Conservation (phyloP, 169 alveolate species). For the Eimeria praecox region DNA sequence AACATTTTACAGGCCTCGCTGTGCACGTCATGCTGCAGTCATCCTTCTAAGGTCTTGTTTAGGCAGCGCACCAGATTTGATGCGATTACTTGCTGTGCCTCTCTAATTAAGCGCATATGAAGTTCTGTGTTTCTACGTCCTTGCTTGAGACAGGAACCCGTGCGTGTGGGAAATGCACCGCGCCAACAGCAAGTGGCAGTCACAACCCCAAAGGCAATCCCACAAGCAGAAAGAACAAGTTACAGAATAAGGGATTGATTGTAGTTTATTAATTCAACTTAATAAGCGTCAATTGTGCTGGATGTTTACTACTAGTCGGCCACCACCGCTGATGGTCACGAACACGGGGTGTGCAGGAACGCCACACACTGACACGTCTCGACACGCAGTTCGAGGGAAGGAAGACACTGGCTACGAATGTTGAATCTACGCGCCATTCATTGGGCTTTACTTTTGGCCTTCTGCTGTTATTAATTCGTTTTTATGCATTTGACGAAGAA, state of each 20-base stretch:
- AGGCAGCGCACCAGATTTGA: not conserved
- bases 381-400: not conserved
- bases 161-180: not conserved
- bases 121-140: not conserved
- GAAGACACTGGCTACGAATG: not conserved
- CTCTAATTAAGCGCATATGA: not conserved
- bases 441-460: not conserved
- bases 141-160: not conserved
- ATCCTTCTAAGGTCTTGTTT: not conserved
- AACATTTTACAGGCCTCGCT: not conserved
- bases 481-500: not conserved
- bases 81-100: not conserved
- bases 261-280: not conserved
- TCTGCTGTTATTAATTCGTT: not conserved
- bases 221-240: not conserved
- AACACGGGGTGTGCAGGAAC: not conserved
- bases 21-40: not conserved
- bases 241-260: not conserved
- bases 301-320: not conserved
- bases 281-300: not conserved
- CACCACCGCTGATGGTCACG: not conserved
- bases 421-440: not conserved
- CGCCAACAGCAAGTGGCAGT: not conserved
- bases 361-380: slow-evolving; percentile 37
- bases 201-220: not conserved